These are phyloP conservation scores for Pichia sp. DNA, from an alignment of 1,139 yeast species.

Conservation along the genomic window DNA sequence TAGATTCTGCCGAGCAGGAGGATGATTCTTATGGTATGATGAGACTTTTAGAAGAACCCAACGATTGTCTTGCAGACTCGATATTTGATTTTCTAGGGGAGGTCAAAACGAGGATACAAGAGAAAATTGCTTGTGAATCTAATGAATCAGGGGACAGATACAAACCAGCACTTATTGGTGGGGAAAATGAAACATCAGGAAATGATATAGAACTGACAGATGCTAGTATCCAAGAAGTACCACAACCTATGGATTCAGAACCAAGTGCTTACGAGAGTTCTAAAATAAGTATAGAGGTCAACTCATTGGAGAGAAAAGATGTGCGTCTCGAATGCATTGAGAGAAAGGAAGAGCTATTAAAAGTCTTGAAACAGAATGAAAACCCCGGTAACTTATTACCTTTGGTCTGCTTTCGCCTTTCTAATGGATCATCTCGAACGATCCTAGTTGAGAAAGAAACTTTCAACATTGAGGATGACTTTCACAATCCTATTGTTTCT, in stretches of 20 bases:
- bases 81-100: constrained; percentile 18
- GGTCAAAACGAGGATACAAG: not conserved
- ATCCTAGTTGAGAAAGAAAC: constrained; percentile 70
- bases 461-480: constrained; percentile 63
- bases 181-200: not conserved
- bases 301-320: not conserved
- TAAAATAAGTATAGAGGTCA: constrained; percentile 6
- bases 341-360: constrained; percentile 33
- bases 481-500: constrained; percentile 45
- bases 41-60: not conserved
- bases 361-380: constrained; percentile 33
- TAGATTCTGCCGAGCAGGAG: constrained; percentile 2
- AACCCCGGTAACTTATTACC: constrained; percentile 48
- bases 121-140: not conserved
- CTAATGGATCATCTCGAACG: constrained; percentile 69
- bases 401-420: constrained; percentile 64
- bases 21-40: not conserved
- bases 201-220: not conserved
- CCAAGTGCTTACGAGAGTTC: not conserved
- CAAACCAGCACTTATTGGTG: constrained; percentile 6
- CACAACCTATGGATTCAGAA: not conserved
- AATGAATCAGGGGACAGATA: constrained; percentile 16
- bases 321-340: constrained; percentile 31
- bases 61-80: constrained; percentile 4
- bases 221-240: not conserved